Evolutionary conservation across 2,329 filamentous ascomycete genomes (phyloP), one percentile per base, ranked within the genome.

Genomic region (Nemania sp.): DNA sequence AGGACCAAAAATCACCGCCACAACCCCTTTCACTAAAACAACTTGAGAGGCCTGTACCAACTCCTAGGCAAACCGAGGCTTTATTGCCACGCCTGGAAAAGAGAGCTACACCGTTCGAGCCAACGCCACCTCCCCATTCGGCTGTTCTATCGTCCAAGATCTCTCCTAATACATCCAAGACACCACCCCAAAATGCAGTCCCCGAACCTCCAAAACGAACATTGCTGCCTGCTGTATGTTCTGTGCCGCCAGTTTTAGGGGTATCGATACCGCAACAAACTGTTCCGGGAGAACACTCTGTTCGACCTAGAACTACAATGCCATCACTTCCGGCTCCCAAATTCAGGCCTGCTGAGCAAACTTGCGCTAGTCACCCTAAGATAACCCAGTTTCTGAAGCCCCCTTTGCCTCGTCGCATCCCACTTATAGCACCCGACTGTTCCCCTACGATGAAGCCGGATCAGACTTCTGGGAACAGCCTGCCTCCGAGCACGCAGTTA

Each of bases 401-500:
- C 31, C 23, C 42, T 22, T 17, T 52, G 7, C 42, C 61, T 40
- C 26, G 40, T 44, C 41, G 19, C 15, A 43, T 43, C 9, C 23
- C 52, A 14, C n/a, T 40, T 41, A 6, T 23, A 28, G 17, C 40
- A 8, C 26, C 24, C 19, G 23, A 7, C 34, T 49, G 44, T 40
- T 42, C 49, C 45, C 49, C 40, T 15, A 39, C 31, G 12, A 26
- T 46, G 48, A 2, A 58, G 49, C 43, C 54, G 54, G 52, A 54
- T 57, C 36, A 42, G 15, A 15, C 22, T 34, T 37, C 1, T 24
- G 49, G 49, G 40, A 45, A 42, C 15, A 22, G 60, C 1, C 68
- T 61, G 15, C 72, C 73, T 6, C 66, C 69, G 23, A 79, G 77
- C 58, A 83, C 80, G 0, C 81, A 83, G 55, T 70, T 75, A 7